Percentiles rank a stretch among this genome's conserved stretches.
These are phyloP conservation scores for Coffea humblotiana DNA, from an alignment of 305 asterid species.

Conservation along the genomic window DNA sequence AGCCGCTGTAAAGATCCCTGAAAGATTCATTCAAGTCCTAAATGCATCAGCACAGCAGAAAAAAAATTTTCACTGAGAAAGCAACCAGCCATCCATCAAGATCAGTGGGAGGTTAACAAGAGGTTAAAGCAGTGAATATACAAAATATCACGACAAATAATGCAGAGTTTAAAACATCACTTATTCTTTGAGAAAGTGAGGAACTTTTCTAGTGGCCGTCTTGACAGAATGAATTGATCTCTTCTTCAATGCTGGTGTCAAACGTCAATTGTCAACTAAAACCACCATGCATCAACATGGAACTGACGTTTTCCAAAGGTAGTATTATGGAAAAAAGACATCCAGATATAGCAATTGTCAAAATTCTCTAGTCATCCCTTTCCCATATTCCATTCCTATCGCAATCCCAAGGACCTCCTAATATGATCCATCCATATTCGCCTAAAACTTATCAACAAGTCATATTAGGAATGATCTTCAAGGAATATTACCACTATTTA, in stretches of 20 bases:
- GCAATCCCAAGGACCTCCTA: background rate
- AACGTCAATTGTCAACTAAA: background rate
- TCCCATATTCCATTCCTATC: slow-evolving; percentile 11
- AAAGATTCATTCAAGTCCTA: slow-evolving; percentile 7
- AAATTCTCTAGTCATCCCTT: slow-evolving; percentile 5
- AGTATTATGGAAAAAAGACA: background rate
- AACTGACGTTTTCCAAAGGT: background rate
- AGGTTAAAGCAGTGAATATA: background rate
- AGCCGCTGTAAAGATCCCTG: slow-evolving; percentile 87
- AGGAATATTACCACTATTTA: background rate
- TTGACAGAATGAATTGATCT: background rate
- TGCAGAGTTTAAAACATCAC: background rate
- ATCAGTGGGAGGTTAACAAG: background rate
- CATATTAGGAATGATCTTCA: background rate
- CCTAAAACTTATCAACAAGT: background rate
- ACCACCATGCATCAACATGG: background rate
- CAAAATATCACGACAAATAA: background rate
- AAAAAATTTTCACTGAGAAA: background rate
- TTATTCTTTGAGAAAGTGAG: background rate
- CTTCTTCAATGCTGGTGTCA: background rate
- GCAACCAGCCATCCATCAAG: background rate
- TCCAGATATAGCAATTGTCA: background rate
- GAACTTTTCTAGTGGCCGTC: background rate
- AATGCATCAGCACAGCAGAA: background rate
- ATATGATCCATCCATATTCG: slow-evolving; percentile 13